Percentiles rank a stretch among this genome's conserved stretches.
Evolutionary conservation across 169 alveolate species (phyloP).

Genomic region (Eimeria necatrix): DNA sequence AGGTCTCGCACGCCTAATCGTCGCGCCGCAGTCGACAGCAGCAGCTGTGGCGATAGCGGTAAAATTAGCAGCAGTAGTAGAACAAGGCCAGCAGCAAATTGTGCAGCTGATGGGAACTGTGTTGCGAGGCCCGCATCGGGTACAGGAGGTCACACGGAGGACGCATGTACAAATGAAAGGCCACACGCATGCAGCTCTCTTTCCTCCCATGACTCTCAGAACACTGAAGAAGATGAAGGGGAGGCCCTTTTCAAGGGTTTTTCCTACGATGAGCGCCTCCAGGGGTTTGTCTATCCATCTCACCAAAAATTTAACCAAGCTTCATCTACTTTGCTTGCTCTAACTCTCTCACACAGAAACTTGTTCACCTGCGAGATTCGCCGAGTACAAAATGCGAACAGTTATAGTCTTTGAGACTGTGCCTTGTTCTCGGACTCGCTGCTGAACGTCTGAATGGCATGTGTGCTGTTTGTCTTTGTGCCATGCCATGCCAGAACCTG

Average conservation of each 20-base stretch:
- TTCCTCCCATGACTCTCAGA: constrained; percentile 19
- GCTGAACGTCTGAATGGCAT: background rate
- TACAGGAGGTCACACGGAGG: constrained; percentile 1
- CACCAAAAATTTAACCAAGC: background rate
- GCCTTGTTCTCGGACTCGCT: background rate
- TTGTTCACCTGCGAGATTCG: background rate
- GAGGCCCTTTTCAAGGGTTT: constrained; percentile 66
- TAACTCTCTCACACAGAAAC: background rate
- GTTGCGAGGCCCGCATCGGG: background rate
- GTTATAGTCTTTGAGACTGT: background rate
- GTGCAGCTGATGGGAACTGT: constrained; percentile 29
- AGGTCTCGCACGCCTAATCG: constrained; percentile 53
- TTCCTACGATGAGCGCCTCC: constrained; percentile 77
- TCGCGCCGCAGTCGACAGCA: constrained; percentile 36
- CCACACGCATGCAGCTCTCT: background rate
- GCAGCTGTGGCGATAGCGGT: constrained; percentile 2
- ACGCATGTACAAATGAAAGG: constrained; percentile 18
- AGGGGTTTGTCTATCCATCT: constrained; percentile 17
- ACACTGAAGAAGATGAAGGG: constrained; percentile 62
- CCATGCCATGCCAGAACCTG: constrained; percentile 53
- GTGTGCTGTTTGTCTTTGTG: background rate
- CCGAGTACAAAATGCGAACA: background rate
- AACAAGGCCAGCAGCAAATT: constrained; percentile 38
- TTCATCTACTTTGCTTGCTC: background rate
- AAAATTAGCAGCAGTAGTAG: constrained; percentile 23